Base-by-base conservation (phyloP, 805 yeast species). In the Tanozyma kutaoensis region DNA sequence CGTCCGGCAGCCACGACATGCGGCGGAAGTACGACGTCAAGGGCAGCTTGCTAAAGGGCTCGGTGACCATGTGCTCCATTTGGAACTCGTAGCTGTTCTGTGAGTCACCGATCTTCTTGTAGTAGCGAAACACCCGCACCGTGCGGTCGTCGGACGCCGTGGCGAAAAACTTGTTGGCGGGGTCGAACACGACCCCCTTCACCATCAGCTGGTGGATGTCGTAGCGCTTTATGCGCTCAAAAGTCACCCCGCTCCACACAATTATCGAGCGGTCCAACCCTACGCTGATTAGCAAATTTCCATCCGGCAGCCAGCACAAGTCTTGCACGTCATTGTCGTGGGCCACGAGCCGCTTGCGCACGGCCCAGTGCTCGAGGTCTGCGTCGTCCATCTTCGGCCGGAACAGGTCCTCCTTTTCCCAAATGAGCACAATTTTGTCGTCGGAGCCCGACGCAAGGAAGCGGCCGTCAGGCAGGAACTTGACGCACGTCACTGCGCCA, bases 291-390 rank as follows among this genome's bases (percentile, higher is more conserved):
- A 91, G 57, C 14, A 91, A 70, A 20, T 82, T 70, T 4, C 93
- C 79, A 46, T 88, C 97, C 0, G 97, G 96, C 2, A 95, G 80
- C 97, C 98, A 91, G 23, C 95, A 93, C 38, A 91, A 76, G 51
- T 91, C 98, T 49, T 91, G 98, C 27, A 91, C 81, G 56, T 91
- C 99, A 46, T 88, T 91, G 37, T 91, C 97, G 50, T 91, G 99
- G 1, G 96, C 98, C 12, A 84, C 95, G 11, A 85, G 65, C 42
- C 97, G 67, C 42, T 82, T 82, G 12, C 95, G 58, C 2, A 88
- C 96, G 1, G 88, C 75, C 98, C 98, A 88, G 41, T 81, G 93
- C 50, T 88, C 98, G 29, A 71, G 44, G 40, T 85, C 95, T 1
- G 62, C 59, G 26, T 70, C 76, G 28, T 73, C 66, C 34, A 72